Evolutionary conservation across 164 flowering plant genomes (phyloP).

Genomic region (Umbilicus rupestris): DNA sequence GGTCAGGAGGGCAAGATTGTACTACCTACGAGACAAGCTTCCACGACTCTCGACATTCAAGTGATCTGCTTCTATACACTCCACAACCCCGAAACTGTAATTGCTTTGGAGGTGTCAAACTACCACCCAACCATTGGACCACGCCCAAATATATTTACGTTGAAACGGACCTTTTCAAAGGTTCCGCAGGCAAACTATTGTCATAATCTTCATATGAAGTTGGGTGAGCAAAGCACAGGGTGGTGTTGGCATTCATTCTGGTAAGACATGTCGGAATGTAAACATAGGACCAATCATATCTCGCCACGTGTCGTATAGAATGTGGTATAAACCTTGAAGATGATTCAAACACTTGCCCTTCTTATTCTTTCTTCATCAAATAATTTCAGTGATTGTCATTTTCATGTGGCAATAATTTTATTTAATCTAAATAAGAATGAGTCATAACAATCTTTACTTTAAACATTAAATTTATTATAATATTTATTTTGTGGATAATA

Average conservation of each 20-base stretch:
- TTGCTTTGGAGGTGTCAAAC: too few species aligned
- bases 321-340: not conserved
- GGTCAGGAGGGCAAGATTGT: slow-evolving; percentile 74
- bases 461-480: not conserved
- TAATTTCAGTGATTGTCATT: too few species aligned
- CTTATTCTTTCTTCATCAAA: too few species aligned
- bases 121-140: too few species aligned
- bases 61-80: not conserved
- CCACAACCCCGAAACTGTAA: too few species aligned
- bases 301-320: not conserved
- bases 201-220: not conserved
- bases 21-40: slow-evolving; percentile 70
- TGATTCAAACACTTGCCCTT: not conserved
- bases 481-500: too few species aligned
- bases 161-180: not conserved
- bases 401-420: not conserved
- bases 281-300: not conserved
- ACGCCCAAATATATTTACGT: not conserved
- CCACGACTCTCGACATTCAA: slow-evolving; percentile 33
- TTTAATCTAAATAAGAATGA: not conserved
- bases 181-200: not conserved
- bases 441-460: not conserved
- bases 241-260: not conserved
- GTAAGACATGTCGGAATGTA: slow-evolving; percentile 1
- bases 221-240: not conserved